phyloP scores from a whole-genome alignment of 2,329 filamentous ascomycete genomes.

The Dryadomyces quercus-mongolicae region DNA sequence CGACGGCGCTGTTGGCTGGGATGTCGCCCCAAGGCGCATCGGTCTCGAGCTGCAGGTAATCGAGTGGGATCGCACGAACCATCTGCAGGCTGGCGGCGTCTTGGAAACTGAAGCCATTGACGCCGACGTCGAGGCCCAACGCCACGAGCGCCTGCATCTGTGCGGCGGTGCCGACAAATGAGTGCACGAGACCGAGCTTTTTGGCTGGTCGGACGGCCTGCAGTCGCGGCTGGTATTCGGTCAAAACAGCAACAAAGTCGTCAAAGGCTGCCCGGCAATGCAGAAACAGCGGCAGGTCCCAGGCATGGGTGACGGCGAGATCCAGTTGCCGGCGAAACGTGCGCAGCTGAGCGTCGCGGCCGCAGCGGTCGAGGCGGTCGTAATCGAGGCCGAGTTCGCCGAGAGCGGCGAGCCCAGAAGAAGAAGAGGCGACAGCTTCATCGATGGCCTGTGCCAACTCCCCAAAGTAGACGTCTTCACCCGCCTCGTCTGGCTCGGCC shows the following conservation, averaged over 20 bases:
- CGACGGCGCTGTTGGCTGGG: conserved; percentile 19
- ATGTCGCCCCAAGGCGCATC: conserved; percentile 37
- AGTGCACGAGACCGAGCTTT: conserved; percentile 27
- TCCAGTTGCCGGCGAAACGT: too few relatives aligned
- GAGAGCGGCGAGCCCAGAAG: conserved; percentile 26
- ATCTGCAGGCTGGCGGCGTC: conserved; percentile 17
- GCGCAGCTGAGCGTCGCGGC: conserved; percentile 24
- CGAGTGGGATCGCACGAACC: conserved; percentile 26
- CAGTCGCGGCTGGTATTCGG: conserved; percentile 20
- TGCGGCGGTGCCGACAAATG: conserved; percentile 23
- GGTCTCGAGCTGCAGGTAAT: conserved; percentile 31
- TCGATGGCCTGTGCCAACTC: neutral
- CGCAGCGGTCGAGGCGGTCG: conserved; percentile 28
- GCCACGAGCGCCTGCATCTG: neutral
- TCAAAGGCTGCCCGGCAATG: too few relatives aligned
- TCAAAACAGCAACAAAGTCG: too few relatives aligned
- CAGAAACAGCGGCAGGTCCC: too few relatives aligned
- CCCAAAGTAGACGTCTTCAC: conserved; percentile 1
- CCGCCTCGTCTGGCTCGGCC: conserved; percentile 23
- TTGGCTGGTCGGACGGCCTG: conserved; percentile 23
- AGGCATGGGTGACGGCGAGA: too few relatives aligned
- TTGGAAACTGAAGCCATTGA: conserved; percentile 37
- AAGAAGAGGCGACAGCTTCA: neutral
- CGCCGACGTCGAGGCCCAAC: neutral
- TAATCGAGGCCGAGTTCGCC: conserved; percentile 40